Evolutionary conservation across 2,329 filamentous ascomycete genomes (phyloP), one percentile per base, ranked within the genome.

Genomic region (Diaporthe sp.): DNA sequence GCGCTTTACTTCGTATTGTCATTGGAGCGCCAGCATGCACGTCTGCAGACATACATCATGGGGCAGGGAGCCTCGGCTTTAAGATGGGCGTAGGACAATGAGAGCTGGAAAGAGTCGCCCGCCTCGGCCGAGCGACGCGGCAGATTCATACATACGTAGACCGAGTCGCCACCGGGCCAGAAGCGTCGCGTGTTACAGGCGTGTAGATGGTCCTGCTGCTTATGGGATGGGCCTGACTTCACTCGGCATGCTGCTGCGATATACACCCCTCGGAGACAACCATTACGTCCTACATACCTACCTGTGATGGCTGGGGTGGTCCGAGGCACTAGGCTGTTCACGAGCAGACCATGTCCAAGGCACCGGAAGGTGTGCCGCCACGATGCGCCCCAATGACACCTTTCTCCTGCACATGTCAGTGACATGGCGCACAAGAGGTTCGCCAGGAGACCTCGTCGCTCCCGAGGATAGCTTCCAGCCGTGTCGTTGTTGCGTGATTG

Each of bases 381-480:
- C 22, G 55, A n/a, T 58, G 19, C 33, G 55, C 13, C 6, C 25
- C 15, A 7, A 8, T 22, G 25, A 25, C 50, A 19, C 25, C 50
- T 30, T 17, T 54, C 30, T 38, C 6, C 30, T 58, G 13, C 9
- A n/a, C 19, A 4, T 15, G 22, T 25, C 22, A 35, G 22, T 8
- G 17, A 2, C 10, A 4, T 25, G 0, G 2, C 9, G 30, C 19
- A 15, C 4, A 7, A 13, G 10, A 9, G 10, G 9, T 3, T 6
- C 55, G 15, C 12, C 30, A n/a, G 12, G 33, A 15, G 3, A 13
- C 13, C 7, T 25, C 12, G 8, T 30, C 13, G 13, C 50, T 12
- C 25, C 13, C 25, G 7, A 22, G 50, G 2, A 35, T 57, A 10
- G 19, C 19, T 35, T n/a, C 30, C 19, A 15, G 30, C n/a, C 9